A percentile compares a stretch with the other conserved stretches of the same genome.
These are phyloP conservation scores for Butyriboletus appendiculatus DNA, from an alignment of 1,284 basidiomycete species.

Conservation along the genomic window DNA sequence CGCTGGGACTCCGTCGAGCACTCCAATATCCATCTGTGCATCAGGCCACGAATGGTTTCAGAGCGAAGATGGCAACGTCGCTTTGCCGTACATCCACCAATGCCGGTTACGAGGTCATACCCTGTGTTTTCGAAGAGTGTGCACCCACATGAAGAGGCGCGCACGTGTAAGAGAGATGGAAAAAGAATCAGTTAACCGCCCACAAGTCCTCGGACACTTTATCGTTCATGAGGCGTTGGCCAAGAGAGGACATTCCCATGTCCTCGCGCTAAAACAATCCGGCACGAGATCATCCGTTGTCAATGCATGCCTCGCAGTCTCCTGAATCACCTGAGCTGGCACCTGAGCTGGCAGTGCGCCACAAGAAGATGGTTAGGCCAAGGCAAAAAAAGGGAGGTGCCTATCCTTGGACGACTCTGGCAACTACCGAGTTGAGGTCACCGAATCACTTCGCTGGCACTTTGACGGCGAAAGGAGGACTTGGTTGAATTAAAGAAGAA, in stretches of 20 bases:
- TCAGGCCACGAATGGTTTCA: neutral
- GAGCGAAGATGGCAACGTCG: neutral
- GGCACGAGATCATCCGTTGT: constrained; percentile 6
- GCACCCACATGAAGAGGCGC: neutral
- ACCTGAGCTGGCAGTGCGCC: constrained; percentile 6
- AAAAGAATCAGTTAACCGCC: neutral
- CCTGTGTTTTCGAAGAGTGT: constrained; percentile 11
- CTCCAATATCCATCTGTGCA: neutral
- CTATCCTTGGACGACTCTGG: constrained; percentile 8
- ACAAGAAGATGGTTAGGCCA: neutral
- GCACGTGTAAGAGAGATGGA: neutral
- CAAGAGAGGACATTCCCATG: neutral
- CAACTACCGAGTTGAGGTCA: neutral
- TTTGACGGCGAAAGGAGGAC: constrained; percentile 1
- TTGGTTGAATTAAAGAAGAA: neutral
- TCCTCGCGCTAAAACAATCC: neutral
- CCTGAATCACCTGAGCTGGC: constrained; percentile 5
- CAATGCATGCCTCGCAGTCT: constrained; percentile 1
- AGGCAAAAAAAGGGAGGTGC: constrained; percentile 3
- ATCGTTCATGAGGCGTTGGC: neutral
- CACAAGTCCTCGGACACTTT: constrained; percentile 24
- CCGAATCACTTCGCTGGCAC: constrained; percentile 3
- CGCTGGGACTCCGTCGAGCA: neutral
- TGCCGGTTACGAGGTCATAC: neutral
- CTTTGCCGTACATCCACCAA: neutral